phyloP scores from a whole-genome alignment of 164 flowering plant species.

The Magnolia sinica region DNA sequence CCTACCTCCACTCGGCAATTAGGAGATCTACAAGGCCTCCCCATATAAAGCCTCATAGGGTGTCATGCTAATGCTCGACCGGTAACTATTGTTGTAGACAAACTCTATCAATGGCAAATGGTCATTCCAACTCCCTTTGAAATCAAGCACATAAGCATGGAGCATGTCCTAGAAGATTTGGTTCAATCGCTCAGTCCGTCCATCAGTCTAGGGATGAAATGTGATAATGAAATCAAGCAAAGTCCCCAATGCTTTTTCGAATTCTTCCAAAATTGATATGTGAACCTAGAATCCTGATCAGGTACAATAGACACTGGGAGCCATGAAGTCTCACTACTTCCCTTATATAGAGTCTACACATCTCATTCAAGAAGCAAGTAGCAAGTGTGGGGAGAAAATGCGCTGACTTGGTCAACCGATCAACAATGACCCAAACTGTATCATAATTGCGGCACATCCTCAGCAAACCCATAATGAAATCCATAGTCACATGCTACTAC shows the following conservation, averaged over 20 bases:
- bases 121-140: too few species aligned
- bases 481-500: too few species aligned
- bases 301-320: not conserved
- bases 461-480: not conserved
- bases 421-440: not conserved
- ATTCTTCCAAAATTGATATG: too few species aligned
- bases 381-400: not conserved
- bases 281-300: not conserved
- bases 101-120: too few species aligned
- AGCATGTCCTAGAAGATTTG: too few species aligned
- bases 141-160: too few species aligned
- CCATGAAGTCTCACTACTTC: too few species aligned
- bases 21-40: not conserved
- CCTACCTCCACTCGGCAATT: not conserved
- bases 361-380: not conserved
- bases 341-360: not conserved
- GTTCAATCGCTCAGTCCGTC: too few species aligned
- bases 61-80: not conserved
- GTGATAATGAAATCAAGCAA: too few species aligned
- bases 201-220: too few species aligned
- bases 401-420: not conserved
- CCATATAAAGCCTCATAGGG: not conserved
- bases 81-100: too few species aligned
- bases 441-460: not conserved
- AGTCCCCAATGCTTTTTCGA: too few species aligned